phyloP scores from a whole-genome alignment of 2,329 filamentous ascomycete genomes.

The Cladosporium oxysporum region DNA sequence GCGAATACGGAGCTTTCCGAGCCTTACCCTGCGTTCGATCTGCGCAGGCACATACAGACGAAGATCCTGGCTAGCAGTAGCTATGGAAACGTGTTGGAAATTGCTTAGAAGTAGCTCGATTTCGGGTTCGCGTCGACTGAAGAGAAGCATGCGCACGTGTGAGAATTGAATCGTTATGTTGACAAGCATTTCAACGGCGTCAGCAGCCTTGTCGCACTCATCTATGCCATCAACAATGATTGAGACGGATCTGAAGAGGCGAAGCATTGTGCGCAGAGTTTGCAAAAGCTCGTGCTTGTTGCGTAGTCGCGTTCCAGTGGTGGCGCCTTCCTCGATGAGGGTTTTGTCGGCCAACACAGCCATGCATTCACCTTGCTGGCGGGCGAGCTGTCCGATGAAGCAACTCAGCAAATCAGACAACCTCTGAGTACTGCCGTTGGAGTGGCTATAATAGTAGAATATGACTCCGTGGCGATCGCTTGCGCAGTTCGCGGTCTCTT shows the following conservation, averaged over 20 bases:
- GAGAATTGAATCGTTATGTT: too few relatives aligned
- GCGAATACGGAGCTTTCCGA: too few relatives aligned
- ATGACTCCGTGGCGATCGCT: neutral
- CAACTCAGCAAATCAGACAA: neutral
- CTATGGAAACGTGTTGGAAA: neutral
- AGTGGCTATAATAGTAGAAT: neutral
- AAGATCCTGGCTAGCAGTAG: neutral
- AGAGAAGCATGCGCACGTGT: neutral
- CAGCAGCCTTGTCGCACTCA: neutral
- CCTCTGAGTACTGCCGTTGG: neutral
- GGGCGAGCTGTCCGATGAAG: conserved; percentile 3
- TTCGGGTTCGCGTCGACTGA: neutral
- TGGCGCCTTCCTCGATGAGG: neutral
- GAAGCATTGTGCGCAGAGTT: neutral
- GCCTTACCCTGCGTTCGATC: neutral
- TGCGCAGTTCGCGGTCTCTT: neutral
- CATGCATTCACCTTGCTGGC: neutral
- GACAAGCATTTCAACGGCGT: too few relatives aligned
- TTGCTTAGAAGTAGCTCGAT: neutral
- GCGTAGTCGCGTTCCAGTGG: too few relatives aligned
- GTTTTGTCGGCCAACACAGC: too few relatives aligned
- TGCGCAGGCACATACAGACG: neutral
- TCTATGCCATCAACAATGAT: conserved; percentile 3
- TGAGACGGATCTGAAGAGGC: neutral
- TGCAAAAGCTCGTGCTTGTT: neutral